Evolutionary conservation across 2,329 filamentous ascomycete species (phyloP), one percentile per base, ranked within the genome.

Genomic region (Gnomoniopsis smithogilvyi): DNA sequence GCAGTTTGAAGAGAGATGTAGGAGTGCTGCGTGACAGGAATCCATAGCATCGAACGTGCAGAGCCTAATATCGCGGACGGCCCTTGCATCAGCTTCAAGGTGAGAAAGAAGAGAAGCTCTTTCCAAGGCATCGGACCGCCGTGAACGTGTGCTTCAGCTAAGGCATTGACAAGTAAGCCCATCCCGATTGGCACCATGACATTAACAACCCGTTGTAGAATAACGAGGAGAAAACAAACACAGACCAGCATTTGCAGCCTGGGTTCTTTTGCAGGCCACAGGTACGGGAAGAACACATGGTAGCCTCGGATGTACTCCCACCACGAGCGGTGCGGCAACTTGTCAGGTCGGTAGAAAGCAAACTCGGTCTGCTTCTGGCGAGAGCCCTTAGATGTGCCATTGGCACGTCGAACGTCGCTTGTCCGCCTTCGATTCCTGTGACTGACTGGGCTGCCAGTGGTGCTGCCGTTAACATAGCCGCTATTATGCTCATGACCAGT

Each of bases 281-380:
- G 84, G 70, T 98, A 99, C 0, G 93, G 94, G 71, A 98, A 96
- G 75, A 99, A 96, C 54, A 97, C 80, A 14, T 89, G 90, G 73
- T 98, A 99, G 49, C 94, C 92, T 64, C 89, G 87, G 62, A 97
- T 78, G 72, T 99, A 99, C 70, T 98, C 93, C 86, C 90, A 96
- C 95, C 95, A 99, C 54, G 88, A 95, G 65, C 90, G 92, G 66
- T 90, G 90, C 2, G 92, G 93, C 10, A 92, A 84, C 64, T 91
- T 94, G 41, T 89, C 89, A 2, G 93, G 93, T 66, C 94, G 89
- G 72, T 96, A 96, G 80, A 96, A 98, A 11, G 89, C 86, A 24
- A 85, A 84, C 54, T 85, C 83, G 59, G 91, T 88, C 62, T 77
- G 78, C 56, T 68, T 64, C 43, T 56, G 63, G 63, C 54, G 66